Percentiles rank a stretch among this genome's conserved stretches.
phyloP scores from a whole-genome alignment of 2,329 filamentous ascomycete genomes.

The Cladophialophora exuberans region DNA sequence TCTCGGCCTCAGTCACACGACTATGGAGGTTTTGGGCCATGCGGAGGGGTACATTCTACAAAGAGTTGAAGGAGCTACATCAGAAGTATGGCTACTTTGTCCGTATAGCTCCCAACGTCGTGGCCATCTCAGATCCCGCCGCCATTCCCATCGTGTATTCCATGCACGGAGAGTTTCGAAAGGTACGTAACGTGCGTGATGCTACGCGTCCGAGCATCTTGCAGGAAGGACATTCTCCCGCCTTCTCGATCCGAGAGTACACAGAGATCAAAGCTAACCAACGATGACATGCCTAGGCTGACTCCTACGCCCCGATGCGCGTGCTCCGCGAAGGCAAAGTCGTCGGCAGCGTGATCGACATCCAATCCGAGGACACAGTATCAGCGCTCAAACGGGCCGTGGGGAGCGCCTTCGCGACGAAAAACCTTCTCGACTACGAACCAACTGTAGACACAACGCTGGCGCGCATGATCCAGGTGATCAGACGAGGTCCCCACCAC shows the following conservation, averaged over 20 bases:
- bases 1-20: conserved; percentile 68
- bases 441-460: conserved; percentile 12
- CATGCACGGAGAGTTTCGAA: conserved; percentile 14
- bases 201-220: too few species aligned
- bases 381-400: conserved; percentile 14
- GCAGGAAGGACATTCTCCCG: too few species aligned
- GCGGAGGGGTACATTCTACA: conserved; percentile 25
- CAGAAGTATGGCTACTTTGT: conserved; percentile 21
- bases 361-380: conserved; percentile 24
- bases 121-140: conserved; percentile 17
- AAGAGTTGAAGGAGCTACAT: conserved; percentile 23
- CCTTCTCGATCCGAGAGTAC: not conserved
- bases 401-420: conserved; percentile 19
- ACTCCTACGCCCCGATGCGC: conserved; percentile 35
- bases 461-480: conserved; percentile 1
- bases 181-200: not conserved
- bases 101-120: conserved; percentile 23
- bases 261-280: not conserved
- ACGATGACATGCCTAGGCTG: conserved; percentile 16
- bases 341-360: conserved; percentile 16
- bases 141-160: conserved; percentile 18
- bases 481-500: conserved; percentile 1
- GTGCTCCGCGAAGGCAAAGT: conserved; percentile 4
- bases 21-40: conserved; percentile 65
- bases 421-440: conserved; percentile 18